Evolutionary conservation across 148 eudicot genomes (phyloP), one percentile per base, ranked within the genome.

Genomic region (Nepenthes gracilis): DNA sequence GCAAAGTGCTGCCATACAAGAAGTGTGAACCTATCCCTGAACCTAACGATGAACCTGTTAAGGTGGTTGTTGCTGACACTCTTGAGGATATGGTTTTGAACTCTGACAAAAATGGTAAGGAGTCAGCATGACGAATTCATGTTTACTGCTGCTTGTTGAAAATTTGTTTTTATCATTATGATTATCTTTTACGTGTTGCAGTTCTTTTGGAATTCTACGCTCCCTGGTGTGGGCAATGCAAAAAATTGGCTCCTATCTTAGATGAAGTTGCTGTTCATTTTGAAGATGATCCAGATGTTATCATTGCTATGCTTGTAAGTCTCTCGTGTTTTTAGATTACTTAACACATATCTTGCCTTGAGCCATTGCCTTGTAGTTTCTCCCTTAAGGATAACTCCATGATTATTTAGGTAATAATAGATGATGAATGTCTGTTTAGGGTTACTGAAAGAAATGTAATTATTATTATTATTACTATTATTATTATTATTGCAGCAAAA

Each of bases 141-240:
- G 45, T 40, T 4, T 40, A 40, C 8, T 40, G 23, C 45, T 40
- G 45, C 8, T 40, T 3, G 8, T 40, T 40, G 45, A 4, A 40
- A 40, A 3, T 40, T 40, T 40, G 45, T 40, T 40, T 40, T 40
- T 23, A 23, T 40, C 45, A 40, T 40, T 40, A 8, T 40, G 45
- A 4, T 40, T 3, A 40, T 40, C 8, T 40, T 4, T 40, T 40
- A 40, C 8, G 45, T 4, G 45, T 3, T 40, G 8, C 45, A 82
- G 84, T 82, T 62, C 37, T 82, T 3, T 13, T 82, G 58, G 84
- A 79, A 64, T 77, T 82, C 61, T 79, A 82, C 69, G 87, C 87
- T 11, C 87, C 87, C 35, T 82, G 87, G 87, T 82, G 84, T 57
- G 87, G 80, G 54, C 81, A 79, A 65, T 82, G 87, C 75, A 79